A percentile compares a stretch with the other conserved stretches of the same genome.
Conservation (phyloP, 1,284 basidiomycete genomes). For the Boletus smithii region DNA sequence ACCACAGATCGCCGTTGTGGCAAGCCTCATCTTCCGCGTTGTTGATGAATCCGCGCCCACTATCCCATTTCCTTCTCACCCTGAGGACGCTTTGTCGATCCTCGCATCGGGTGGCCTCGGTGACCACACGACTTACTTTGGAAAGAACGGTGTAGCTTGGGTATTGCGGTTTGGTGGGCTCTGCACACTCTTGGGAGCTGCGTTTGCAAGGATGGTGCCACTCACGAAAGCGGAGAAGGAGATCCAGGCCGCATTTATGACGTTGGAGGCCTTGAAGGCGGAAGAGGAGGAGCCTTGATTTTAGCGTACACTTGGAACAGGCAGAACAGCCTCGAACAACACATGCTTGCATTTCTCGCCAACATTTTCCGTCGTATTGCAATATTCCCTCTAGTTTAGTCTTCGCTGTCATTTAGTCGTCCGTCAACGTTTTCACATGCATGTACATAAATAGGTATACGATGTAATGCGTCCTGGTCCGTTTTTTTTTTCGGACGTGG, state of each 20-base stretch:
- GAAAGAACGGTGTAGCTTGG: slow-evolving; percentile 89
- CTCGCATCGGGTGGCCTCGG: slow-evolving; percentile 15
- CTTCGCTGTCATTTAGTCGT: slow-evolving; percentile 3
- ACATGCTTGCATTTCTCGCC: slow-evolving; percentile 15
- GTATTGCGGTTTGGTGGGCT: slow-evolving; percentile 89
- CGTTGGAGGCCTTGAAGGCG: slow-evolving; percentile 68
- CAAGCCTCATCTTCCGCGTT: slow-evolving; percentile 82
- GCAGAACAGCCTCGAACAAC: background rate
- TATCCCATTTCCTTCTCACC: slow-evolving; percentile 31
- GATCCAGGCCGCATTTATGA: slow-evolving; percentile 76
- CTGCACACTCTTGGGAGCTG: slow-evolving; percentile 72
- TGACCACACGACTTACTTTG: slow-evolving; percentile 60
- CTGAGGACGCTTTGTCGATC: slow-evolving; percentile 11
- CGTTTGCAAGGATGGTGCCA: slow-evolving; percentile 75
- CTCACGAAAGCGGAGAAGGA: slow-evolving; percentile 87
- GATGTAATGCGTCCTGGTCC: background rate
- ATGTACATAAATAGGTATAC: slow-evolving; percentile 18
- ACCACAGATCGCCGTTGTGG: slow-evolving; percentile 78
- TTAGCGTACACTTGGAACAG: background rate
- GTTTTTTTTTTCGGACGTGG: background rate
- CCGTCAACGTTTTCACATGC: background rate
- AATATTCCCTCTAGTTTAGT: slow-evolving; percentile 9
- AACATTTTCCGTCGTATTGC: background rate
- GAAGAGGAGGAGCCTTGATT: slow-evolving; percentile 47
- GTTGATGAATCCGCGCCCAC: slow-evolving; percentile 55